These are phyloP conservation scores for Trifolium repens DNA, from an alignment of 306 rosid genomes.

Conservation along the genomic window DNA sequence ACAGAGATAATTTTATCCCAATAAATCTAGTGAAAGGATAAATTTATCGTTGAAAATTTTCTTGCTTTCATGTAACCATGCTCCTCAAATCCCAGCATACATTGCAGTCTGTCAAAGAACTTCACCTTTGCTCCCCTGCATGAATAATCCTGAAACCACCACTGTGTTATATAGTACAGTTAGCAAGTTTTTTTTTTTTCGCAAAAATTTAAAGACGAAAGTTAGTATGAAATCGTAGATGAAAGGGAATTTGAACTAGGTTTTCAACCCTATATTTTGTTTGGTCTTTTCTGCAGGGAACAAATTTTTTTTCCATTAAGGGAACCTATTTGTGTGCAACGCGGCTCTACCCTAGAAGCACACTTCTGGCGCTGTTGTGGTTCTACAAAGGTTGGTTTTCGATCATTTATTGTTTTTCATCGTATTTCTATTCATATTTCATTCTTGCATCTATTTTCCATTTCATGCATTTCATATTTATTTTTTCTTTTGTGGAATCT, in stretches of 20 bases:
- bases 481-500: not conserved
- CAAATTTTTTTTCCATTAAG: constrained; percentile 71
- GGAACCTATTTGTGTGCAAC: constrained; percentile 52
- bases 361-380: constrained; percentile 78
- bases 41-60: too few species aligned
- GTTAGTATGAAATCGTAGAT: not conserved
- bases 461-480: not conserved
- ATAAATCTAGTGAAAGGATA: too few species aligned
- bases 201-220: not conserved
- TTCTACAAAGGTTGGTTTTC: constrained; percentile 55
- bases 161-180: too few species aligned
- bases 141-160: too few species aligned
- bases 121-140: too few species aligned
- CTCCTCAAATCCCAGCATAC: too few species aligned
- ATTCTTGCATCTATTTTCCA: not conserved
- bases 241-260: not conserved
- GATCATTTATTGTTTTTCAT: not conserved
- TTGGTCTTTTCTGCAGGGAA: constrained; percentile 50
- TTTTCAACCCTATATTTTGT: not conserved
- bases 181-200: too few species aligned
- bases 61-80: too few species aligned
- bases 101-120: too few species aligned
- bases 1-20: too few species aligned
- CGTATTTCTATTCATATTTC: not conserved
- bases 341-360: constrained; percentile 60